Evolutionary conservation across 2,329 filamentous ascomycete genomes (phyloP).

Genomic region (Pyrenophora teres): DNA sequence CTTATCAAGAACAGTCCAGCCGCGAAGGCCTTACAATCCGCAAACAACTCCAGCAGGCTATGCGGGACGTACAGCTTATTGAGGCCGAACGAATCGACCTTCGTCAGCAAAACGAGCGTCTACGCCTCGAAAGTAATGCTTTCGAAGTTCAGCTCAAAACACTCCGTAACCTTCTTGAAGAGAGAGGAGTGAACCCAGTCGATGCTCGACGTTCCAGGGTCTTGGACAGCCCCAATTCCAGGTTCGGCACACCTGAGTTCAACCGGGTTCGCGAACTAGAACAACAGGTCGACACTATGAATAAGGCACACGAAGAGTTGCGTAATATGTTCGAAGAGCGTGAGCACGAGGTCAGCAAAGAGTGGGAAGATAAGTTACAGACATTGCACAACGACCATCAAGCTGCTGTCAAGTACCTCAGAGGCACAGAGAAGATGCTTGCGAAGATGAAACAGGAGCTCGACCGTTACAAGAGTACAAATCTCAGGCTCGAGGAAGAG

Average conservation of each 20-base stretch:
- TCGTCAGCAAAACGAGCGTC: slow-evolving; percentile 78
- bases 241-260: slow-evolving; percentile 78
- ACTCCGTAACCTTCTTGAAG: slow-evolving; percentile 87
- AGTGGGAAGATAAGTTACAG: slow-evolving; percentile 89
- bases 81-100: slow-evolving; percentile 81
- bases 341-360: slow-evolving; percentile 82
- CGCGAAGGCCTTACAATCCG: slow-evolving; percentile 88
- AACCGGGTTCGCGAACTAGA: slow-evolving; percentile 82
- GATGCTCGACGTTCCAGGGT: slow-evolving; percentile 72
- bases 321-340: slow-evolving; percentile 77
- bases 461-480: slow-evolving; percentile 87
- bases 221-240: slow-evolving; percentile 72
- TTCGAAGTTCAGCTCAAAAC: slow-evolving; percentile 90
- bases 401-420: slow-evolving; percentile 96
- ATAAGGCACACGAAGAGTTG: slow-evolving; percentile 83
- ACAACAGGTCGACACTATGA: slow-evolving; percentile 77
- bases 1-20: slow-evolving; percentile 96
- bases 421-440: slow-evolving; percentile 98
- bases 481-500: slow-evolving; percentile 79
- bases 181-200: slow-evolving; percentile 82
- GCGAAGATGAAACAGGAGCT: slow-evolving; percentile 98
- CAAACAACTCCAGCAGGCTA: slow-evolving; percentile 81
- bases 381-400: slow-evolving; percentile 97
- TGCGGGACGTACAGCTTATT: slow-evolving; percentile 82
- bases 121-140: slow-evolving; percentile 93